Conservation (phyloP, 192 early-diverging fungal species). For the Powellomyces hirtus region DNA sequence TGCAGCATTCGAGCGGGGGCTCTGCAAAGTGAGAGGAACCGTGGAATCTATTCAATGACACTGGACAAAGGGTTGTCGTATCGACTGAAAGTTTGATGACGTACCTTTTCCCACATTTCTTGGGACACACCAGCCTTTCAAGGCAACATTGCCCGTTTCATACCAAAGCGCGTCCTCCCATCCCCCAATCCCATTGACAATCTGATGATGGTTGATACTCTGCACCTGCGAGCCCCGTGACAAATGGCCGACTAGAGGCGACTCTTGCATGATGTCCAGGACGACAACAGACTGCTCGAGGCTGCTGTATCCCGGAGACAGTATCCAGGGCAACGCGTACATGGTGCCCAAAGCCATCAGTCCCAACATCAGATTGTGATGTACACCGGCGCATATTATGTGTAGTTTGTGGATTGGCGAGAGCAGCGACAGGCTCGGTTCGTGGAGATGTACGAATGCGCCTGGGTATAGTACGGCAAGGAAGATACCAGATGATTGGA, state of each 20-base stretch:
- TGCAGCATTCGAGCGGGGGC: slow-evolving; percentile 50
- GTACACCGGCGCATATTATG: slow-evolving; percentile 74
- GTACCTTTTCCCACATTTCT: not conserved
- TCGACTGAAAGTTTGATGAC: not conserved
- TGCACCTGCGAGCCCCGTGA: slow-evolving; percentile 39
- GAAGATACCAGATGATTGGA: slow-evolving; percentile 65
- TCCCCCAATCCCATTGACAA: slow-evolving; percentile 39
- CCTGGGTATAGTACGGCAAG: slow-evolving; percentile 70
- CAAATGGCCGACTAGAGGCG: slow-evolving; percentile 50
- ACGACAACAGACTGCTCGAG: slow-evolving; percentile 54
- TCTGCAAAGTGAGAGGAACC: too few relatives aligned
- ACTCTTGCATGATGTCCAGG: slow-evolving; percentile 52
- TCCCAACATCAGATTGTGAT: slow-evolving; percentile 67
- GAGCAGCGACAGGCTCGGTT: slow-evolving; percentile 39
- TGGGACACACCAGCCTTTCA: slow-evolving; percentile 51
- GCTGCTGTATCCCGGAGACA: slow-evolving; percentile 52
- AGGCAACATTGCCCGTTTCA: slow-evolving; percentile 6
- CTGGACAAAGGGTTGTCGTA: too few relatives aligned
- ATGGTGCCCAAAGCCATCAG: slow-evolving; percentile 39
- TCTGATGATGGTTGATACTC: slow-evolving; percentile 38
- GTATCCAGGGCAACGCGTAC: slow-evolving; percentile 40
- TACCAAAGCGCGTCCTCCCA: slow-evolving; percentile 49
- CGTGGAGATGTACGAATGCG: slow-evolving; percentile 69
- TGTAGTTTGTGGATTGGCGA: slow-evolving; percentile 49
- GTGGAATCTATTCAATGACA: too few relatives aligned